phyloP scores from a whole-genome alignment of 2,329 filamentous ascomycete genomes.

The Cyphellophora europaea region DNA sequence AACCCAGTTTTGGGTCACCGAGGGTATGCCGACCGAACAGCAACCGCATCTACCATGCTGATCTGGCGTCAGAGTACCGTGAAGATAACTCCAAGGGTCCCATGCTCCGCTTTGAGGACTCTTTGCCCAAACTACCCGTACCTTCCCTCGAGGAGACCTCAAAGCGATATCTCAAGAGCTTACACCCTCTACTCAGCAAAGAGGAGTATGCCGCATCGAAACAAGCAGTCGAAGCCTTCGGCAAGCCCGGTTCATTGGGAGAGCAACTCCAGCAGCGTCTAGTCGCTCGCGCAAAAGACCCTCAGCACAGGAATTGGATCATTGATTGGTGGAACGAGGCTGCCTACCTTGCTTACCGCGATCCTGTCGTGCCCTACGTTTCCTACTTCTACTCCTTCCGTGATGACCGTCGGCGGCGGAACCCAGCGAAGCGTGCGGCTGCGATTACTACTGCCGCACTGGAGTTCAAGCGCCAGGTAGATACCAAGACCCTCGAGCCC shows the following conservation, averaged over 20 bases:
- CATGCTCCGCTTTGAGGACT: slow-evolving; percentile 60
- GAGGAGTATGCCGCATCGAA: slow-evolving; percentile 54
- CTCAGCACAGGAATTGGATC: slow-evolving; percentile 85
- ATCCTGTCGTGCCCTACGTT: slow-evolving; percentile 94
- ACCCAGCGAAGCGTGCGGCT: slow-evolving; percentile 87
- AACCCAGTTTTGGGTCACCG: slow-evolving; percentile 24
- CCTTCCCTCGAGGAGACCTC: slow-evolving; percentile 56
- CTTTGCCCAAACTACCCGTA: slow-evolving; percentile 52
- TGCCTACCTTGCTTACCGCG: slow-evolving; percentile 86
- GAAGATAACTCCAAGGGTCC: slow-evolving; percentile 54
- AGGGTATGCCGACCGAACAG: slow-evolving; percentile 27
- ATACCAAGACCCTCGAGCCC: slow-evolving; percentile 72
- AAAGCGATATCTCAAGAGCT: slow-evolving; percentile 56
- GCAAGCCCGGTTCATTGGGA: slow-evolving; percentile 76
- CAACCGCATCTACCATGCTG: slow-evolving; percentile 4
- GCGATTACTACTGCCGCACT: slow-evolving; percentile 77
- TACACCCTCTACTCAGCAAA: slow-evolving; percentile 52
- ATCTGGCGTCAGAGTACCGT: slow-evolving; percentile 44
- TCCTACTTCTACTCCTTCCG: slow-evolving; percentile 99
- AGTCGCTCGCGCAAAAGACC: slow-evolving; percentile 66
- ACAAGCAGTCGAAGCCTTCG: slow-evolving; percentile 78
- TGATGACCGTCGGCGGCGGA: slow-evolving; percentile 77
- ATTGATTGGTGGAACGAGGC: slow-evolving; percentile 97
- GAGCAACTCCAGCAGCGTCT: slow-evolving; percentile 81
- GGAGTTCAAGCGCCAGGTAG: slow-evolving; percentile 92